These are phyloP conservation scores for Neoscytalidium dimidiatum DNA, from an alignment of 2,329 filamentous ascomycete species.

Conservation along the genomic window DNA sequence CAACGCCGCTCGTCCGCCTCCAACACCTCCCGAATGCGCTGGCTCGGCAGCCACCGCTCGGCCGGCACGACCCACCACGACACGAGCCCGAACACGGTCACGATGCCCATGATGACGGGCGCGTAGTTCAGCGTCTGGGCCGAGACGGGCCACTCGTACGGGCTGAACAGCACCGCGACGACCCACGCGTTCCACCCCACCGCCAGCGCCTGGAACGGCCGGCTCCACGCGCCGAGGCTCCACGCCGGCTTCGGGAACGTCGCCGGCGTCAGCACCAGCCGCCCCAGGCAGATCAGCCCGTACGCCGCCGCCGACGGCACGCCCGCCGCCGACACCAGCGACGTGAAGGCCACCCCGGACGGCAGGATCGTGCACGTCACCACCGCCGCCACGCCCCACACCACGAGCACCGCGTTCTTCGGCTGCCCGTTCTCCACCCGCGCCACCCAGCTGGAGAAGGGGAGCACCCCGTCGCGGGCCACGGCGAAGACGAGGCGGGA, in stretches of 20 bases:
- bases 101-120: constrained; percentile 41
- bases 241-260: constrained; percentile 38
- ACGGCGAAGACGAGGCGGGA: constrained; percentile 65
- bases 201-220: constrained; percentile 38
- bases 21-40: constrained; percentile 16
- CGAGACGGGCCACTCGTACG: constrained; percentile 38
- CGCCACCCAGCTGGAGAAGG: constrained; percentile 61
- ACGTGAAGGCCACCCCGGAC: constrained; percentile 46
- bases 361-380: constrained; percentile 62
- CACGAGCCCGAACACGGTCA: constrained; percentile 40
- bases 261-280: constrained; percentile 39
- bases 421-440: constrained; percentile 56
- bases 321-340: constrained; percentile 41
- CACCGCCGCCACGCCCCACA: constrained; percentile 56
- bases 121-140: constrained; percentile 38
- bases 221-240: constrained; percentile 39
- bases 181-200: constrained; percentile 43
- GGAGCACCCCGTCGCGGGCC: constrained; percentile 62
- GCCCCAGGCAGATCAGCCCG: constrained; percentile 37
- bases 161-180: constrained; percentile 41
- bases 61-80: constrained; percentile 40
- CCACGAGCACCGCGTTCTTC: constrained; percentile 61
- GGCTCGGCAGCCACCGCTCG: constrained; percentile 36
- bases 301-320: constrained; percentile 43
- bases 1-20: constrained; percentile 13